Evolutionary conservation across 1,284 basidiomycete species (phyloP), one percentile per base, ranked within the genome.

Genomic region (Melampsora americana): DNA sequence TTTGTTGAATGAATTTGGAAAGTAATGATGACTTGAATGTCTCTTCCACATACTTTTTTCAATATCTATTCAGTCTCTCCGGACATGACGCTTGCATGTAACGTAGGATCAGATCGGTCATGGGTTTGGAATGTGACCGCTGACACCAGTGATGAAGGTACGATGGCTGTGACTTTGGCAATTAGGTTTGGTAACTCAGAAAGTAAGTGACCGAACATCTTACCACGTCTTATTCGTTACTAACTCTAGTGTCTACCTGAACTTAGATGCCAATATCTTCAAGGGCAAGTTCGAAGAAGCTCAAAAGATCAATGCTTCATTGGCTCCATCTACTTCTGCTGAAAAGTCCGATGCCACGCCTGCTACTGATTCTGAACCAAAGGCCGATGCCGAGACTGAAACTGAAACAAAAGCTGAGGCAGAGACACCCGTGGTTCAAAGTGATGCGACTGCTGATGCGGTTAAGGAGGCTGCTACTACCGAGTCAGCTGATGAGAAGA

Each of bases 101-200:
- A 99, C 86, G 93, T 99, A 82, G 96, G 95, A 67, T 98, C 95
- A 71, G 96, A 99, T 86, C 90, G 96, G 84, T 96, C 93, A 81
- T 99, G 96, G 96, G 96, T 99, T 53, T 99, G 91, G 90, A 95
- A 97, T 85, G 95, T 96, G 72, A 88, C 90, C 72, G 96, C 95
- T 61, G 96, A 99, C 84, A 93, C 92, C 82, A 89, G 95, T 69
- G 82, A 82, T 50, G 95, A 97, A 83, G 87, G 88, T 77, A 92
- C 92, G 76, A 88, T 95, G 26, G 85, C 93, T 28, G 95, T 98
- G 86, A 98, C 95, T 26, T 89, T 99, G 74, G 96, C 96, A 66
- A 98, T 99, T 83, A 91, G 96, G 78, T 99, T 99, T 82, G 95
- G 93, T 79, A 99, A 97, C 85, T 87, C 92, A 78, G 96, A 99